Percentiles rank a stretch among this genome's conserved stretches.
Conservation (phyloP, 106 monocot genomes). For the Apostasia shenzhenica region DNA sequence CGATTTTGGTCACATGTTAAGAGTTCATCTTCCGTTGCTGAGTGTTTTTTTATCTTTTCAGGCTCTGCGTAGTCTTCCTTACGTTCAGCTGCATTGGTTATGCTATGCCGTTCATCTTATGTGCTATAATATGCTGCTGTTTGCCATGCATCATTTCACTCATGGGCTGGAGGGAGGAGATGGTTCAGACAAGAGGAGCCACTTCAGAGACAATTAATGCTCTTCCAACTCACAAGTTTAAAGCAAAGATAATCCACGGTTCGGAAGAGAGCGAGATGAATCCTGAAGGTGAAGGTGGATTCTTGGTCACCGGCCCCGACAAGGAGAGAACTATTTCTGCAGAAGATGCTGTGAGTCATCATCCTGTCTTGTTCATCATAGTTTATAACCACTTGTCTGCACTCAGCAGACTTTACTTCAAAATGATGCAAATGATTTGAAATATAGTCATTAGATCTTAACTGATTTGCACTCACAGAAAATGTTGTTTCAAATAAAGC, state of each 20-base stretch:
- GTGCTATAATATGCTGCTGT: conserved; percentile 44
- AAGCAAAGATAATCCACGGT: conserved; percentile 6
- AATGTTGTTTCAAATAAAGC: too few relatives aligned
- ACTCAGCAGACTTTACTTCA: too few relatives aligned
- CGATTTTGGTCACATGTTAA: neutral
- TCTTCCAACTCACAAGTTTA: conserved; percentile 33
- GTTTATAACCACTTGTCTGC: too few relatives aligned
- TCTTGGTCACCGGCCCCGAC: conserved; percentile 36
- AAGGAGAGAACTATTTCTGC: conserved; percentile 35
- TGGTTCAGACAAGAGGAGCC: conserved; percentile 29
- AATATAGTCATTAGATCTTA: too few relatives aligned
- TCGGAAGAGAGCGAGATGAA: conserved; percentile 17
- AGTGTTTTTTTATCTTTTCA: conserved; percentile 5
- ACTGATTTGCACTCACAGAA: too few relatives aligned
- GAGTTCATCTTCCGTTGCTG: neutral
- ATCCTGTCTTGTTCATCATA: neutral
- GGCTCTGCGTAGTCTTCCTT: conserved; percentile 34
- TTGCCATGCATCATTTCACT: conserved; percentile 46
- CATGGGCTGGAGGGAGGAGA: conserved; percentile 36
- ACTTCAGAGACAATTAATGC: conserved; percentile 30
- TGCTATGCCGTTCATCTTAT: conserved; percentile 43
- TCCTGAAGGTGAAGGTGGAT: conserved; percentile 30
- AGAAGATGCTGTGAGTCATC: conserved; percentile 47
- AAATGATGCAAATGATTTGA: too few relatives aligned
- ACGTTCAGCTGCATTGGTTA: conserved; percentile 44